Conservation (phyloP, 2,329 filamentous ascomycete species). For the Penicillium sp. region DNA sequence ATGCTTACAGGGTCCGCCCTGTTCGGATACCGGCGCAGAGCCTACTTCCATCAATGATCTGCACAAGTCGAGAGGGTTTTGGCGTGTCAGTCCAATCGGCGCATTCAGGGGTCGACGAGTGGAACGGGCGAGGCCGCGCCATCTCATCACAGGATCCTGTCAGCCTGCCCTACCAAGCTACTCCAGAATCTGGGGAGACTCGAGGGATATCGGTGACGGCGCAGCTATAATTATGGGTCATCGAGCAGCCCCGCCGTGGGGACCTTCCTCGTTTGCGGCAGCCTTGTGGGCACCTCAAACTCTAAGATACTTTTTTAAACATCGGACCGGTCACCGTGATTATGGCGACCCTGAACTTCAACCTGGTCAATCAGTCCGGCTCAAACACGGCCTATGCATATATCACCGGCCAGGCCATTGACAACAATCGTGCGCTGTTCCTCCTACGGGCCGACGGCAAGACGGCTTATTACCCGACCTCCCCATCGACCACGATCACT, state of each 20-base stretch:
- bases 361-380: conserved; percentile 61
- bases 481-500: conserved; percentile 49
- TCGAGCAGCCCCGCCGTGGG: neutral
- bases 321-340: neutral
- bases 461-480: conserved; percentile 61
- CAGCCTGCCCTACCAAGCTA: conserved; percentile 15
- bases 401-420: conserved; percentile 62
- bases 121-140: conserved; percentile 5
- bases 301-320: neutral
- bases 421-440: conserved; percentile 56
- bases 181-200: neutral
- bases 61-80: neutral
- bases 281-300: neutral
- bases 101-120: neutral
- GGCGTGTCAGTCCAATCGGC: conserved; percentile 4
- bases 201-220: neutral
- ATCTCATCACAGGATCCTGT: conserved; percentile 20
- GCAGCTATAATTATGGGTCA: conserved; percentile 13
- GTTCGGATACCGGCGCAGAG: conserved; percentile 1
- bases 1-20: neutral
- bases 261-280: neutral
- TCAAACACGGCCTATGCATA: conserved; percentile 62
- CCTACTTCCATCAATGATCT: conserved; percentile 10
- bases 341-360: conserved; percentile 53
- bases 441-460: conserved; percentile 63